A percentile compares a stretch with the other conserved stretches of the same genome.
phyloP scores from a whole-genome alignment of 2,329 filamentous ascomycete genomes.

The Pestalotiopsis sp. region DNA sequence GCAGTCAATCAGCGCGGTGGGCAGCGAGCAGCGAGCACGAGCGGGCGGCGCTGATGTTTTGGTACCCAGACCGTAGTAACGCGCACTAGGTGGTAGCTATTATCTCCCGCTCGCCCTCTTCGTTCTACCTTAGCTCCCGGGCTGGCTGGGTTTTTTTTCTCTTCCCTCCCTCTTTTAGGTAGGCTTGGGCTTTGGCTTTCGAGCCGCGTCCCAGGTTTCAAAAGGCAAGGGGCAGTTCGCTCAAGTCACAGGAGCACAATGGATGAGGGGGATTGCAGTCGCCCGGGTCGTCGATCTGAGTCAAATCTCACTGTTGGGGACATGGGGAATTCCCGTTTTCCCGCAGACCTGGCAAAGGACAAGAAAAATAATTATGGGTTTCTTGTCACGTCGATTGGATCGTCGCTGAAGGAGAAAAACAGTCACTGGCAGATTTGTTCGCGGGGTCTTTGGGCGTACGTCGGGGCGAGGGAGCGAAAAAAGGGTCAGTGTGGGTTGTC shows the following conservation, averaged over 20 bases:
- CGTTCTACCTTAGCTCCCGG: not conserved
- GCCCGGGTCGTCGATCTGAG: not conserved
- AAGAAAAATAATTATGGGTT: not conserved
- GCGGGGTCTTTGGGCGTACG: constrained; percentile 8
- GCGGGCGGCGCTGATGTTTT: constrained; percentile 6
- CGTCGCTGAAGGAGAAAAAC: not conserved
- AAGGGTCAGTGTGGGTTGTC: constrained; percentile 11
- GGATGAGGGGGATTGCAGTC: not conserved
- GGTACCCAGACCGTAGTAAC: not conserved
- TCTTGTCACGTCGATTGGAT: constrained; percentile 1
- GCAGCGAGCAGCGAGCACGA: not conserved
- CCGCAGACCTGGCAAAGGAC: constrained; percentile 4
- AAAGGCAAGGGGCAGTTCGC: not conserved
- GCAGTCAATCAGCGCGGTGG: not conserved
- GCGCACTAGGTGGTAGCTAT: not conserved
- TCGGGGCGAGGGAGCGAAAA: constrained; percentile 7
- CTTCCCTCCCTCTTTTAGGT: not conserved
- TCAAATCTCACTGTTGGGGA: not conserved
- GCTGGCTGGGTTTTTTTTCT: not conserved
- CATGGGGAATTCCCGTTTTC: not conserved
- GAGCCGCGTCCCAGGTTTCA: constrained; percentile 2
- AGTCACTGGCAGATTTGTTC: constrained; percentile 1
- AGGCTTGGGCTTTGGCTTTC: constrained; percentile 3
- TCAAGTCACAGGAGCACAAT: not conserved
- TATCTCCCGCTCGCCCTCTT: not conserved